A percentile compares a stretch with the other conserved stretches of the same genome.
Evolutionary conservation across 331 rosid species (phyloP).

Genomic region (Malus hybrid): DNA sequence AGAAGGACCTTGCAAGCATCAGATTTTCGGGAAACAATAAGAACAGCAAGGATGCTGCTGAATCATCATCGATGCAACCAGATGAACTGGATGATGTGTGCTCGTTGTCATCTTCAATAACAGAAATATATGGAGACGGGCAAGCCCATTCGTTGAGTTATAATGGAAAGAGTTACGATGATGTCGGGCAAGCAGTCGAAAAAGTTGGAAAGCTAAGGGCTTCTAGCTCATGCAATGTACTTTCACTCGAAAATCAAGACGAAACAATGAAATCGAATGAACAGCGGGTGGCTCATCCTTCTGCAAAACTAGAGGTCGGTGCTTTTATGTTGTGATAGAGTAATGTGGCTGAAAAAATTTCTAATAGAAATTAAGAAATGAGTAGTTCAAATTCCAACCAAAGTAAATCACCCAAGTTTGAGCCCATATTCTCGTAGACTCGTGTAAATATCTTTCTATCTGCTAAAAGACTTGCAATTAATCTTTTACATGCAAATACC

Average conservation of each 20-base stretch:
- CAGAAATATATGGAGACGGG: neutral
- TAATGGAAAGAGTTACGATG: conserved; percentile 16
- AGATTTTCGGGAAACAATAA: conserved; percentile 10
- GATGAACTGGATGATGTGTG: conserved; percentile 34
- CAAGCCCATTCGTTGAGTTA: neutral
- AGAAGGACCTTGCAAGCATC: neutral
- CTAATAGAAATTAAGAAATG: no score
- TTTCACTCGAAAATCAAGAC: conserved; percentile 11
- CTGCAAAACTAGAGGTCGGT: conserved; percentile 4
- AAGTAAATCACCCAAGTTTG: no score
- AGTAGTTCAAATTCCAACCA: no score
- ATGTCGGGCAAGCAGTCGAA: conserved; percentile 7
- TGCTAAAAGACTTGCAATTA: neutral
- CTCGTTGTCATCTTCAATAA: conserved; percentile 17
- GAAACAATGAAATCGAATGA: conserved; percentile 17
- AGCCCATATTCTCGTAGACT: no score
- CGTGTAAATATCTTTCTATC: neutral
- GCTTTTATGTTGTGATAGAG: no score
- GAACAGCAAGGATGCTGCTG: neutral
- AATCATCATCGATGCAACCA: conserved; percentile 8
- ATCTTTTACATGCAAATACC: neutral
- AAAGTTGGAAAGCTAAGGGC: conserved; percentile 23
- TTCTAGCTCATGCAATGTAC: conserved; percentile 25
- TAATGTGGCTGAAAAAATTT: no score
- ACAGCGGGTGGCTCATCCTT: conserved; percentile 18